These are phyloP conservation scores for Anisodus acutangulus DNA, from an alignment of 257 asterid species.

Conservation along the genomic window DNA sequence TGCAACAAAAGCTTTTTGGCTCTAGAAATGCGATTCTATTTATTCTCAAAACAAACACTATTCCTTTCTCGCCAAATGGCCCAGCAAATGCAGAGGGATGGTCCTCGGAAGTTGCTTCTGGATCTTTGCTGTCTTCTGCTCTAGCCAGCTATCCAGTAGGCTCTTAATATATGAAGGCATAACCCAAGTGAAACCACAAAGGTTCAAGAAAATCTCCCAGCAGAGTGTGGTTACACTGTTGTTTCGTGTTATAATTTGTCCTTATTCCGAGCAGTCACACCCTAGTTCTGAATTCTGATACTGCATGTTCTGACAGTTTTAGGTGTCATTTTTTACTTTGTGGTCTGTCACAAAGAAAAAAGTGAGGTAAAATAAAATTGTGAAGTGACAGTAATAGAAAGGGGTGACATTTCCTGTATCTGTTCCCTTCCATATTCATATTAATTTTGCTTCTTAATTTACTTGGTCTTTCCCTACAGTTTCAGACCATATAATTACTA, in stretches of 20 bases:
- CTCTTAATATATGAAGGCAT: neutral
- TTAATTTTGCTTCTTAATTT: conserved; percentile 11
- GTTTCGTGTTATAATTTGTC: neutral
- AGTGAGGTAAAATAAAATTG: neutral
- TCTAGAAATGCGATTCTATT: neutral
- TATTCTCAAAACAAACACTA: conserved; percentile 1
- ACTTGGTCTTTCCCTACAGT: neutral
- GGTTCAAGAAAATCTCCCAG: conserved; percentile 15
- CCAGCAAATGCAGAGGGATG: neutral
- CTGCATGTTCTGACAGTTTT: neutral
- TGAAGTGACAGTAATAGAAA: conserved; percentile 2
- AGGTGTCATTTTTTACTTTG: conserved; percentile 17
- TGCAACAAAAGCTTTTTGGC: neutral
- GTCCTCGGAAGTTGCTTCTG: neutral
- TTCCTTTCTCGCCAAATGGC: conserved; percentile 22
- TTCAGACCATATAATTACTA: neutral
- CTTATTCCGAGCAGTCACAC: neutral
- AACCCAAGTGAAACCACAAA: neutral
- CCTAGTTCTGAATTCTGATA: conserved; percentile 25
- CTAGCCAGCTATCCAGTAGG: conserved; percentile 5
- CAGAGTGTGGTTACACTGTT: neutral
- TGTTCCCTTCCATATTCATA: conserved; percentile 5
- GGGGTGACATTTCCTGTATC: conserved; percentile 4
- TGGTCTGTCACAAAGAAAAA: neutral
- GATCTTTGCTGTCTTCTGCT: neutral